Evolutionary conservation across 2,329 filamentous ascomycete genomes (phyloP).

Genomic region (Sporothrix pallida): DNA sequence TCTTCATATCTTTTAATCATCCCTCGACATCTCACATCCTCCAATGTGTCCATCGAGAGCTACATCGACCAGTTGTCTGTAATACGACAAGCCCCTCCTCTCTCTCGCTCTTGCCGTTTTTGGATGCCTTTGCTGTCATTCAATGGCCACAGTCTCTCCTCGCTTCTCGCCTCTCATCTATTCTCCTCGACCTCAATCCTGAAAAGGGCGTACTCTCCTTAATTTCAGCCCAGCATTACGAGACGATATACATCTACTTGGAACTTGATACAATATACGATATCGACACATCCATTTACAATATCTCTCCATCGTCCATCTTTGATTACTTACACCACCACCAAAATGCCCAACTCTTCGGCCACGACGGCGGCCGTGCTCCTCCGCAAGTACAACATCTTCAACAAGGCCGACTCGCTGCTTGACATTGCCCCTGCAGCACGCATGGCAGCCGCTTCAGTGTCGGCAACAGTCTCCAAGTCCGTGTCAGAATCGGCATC

Average conservation of each 20-base stretch:
- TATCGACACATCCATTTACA: not conserved
- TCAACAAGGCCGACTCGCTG: constrained; percentile 39
- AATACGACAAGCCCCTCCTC: not conserved
- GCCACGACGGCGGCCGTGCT: constrained; percentile 34
- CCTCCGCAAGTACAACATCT: constrained; percentile 37
- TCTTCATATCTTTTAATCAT: not conserved
- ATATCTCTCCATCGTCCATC: not conserved
- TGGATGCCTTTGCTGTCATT: constrained; percentile 17
- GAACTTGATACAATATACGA: too few species aligned
- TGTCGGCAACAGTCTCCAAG: constrained; percentile 35
- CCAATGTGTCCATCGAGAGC: not conserved
- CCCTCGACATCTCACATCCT: not conserved
- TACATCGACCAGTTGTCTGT: not conserved
- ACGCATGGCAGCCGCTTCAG: constrained; percentile 38
- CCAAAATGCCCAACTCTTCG: constrained; percentile 40
- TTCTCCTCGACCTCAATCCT: constrained; percentile 13
- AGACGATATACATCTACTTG: too few species aligned
- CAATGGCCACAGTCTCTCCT: constrained; percentile 1
- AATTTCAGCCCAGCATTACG: not conserved
- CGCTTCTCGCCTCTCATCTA: not conserved
- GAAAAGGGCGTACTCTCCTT: constrained; percentile 23
- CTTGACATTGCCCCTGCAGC: constrained; percentile 41
- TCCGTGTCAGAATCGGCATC: constrained; percentile 35
- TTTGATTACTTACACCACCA: not conserved
- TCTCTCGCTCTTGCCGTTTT: not conserved